Conservation (phyloP, 441 rosid species). For the Biscutella laevigata region DNA sequence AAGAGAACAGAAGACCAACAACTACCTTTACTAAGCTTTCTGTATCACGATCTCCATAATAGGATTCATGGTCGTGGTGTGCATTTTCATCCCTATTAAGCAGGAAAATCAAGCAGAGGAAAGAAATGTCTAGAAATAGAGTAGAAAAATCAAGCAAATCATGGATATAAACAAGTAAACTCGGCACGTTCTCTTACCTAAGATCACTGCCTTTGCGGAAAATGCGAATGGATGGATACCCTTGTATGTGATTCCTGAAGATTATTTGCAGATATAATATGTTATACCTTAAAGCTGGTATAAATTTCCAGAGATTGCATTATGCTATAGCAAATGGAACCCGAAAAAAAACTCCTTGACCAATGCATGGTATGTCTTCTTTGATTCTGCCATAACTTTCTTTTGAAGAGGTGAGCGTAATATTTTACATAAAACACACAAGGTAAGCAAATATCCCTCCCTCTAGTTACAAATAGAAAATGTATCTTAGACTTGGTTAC, state of each 20-base stretch:
- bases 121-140: background rate
- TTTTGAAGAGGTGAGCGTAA: background rate
- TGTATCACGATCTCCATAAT: slow-evolving; percentile 96
- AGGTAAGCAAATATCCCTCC: background rate
- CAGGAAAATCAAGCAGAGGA: slow-evolving; percentile 3
- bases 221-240: slow-evolving; percentile 95
- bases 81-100: slow-evolving; percentile 67
- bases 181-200: slow-evolving; percentile 35
- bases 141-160: background rate
- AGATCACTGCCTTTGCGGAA: slow-evolving; percentile 92
- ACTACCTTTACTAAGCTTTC: slow-evolving; percentile 81
- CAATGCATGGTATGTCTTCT: background rate
- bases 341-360: background rate
- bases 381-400: slow-evolving; percentile 3
- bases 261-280: slow-evolving; percentile 2
- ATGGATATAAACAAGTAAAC: slow-evolving; percentile 7
- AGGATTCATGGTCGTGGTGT: slow-evolving; percentile 93
- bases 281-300: slow-evolving; percentile 4
- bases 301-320: background rate
- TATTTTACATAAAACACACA: background rate
- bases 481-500: slow-evolving; percentile 1
- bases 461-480: background rate
- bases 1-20: slow-evolving; percentile 8
- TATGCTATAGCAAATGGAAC: slow-evolving; percentile 3
- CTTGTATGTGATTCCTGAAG: slow-evolving; percentile 89